Evolutionary conservation across 306 rosid genomes (phyloP), one percentile per base, ranked within the genome.

Genomic region (Dryas octopetala): DNA sequence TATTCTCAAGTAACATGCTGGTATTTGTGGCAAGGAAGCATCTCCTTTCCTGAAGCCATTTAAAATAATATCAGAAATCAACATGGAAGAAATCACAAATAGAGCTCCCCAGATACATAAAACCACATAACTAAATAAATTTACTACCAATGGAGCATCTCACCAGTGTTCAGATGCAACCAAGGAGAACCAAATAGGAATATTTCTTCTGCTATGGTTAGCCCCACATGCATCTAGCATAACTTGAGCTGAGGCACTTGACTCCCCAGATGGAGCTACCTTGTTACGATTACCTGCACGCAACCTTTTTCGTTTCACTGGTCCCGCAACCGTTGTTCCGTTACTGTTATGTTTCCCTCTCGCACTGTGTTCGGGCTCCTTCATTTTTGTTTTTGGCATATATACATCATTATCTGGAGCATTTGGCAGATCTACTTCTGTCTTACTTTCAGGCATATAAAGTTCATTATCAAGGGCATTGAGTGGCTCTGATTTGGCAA

Each of bases 161-260:
- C 84, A 95, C 99, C 93, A 81, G 74, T 92, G 95, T 75, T 95
- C 93, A 32, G 96, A 89, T 76, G 99, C 93, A 79, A 92, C 91
- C 78, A 95, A 85, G 26, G 99, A 86, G 85, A 95, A 95, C 99
- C 99, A 95, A 83, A 95, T 90, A 55, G 96, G 88, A 89, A 78
- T 83, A 61, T 84, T 83, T 81, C 83, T 85, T 65, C 91, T 68
- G 86, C 70, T 68, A 76, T 51, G 46, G 81, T 79, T 85, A 66
- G 79, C 80, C 74, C 83, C 87, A n/a, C 84, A 60, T 26, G 89
- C 83, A 86, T 88, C 96, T 59, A 84, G 83, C 88, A 81, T 72
- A 61, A 68, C 83, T 74, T 88, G 91, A 72, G 96, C 81, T 12
- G 88, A 82, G 75, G 89, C 70, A 79, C 86, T 79, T 71, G 82